phyloP scores from a whole-genome alignment of 1,284 basidiomycete genomes.

The Cerrena zonata region DNA sequence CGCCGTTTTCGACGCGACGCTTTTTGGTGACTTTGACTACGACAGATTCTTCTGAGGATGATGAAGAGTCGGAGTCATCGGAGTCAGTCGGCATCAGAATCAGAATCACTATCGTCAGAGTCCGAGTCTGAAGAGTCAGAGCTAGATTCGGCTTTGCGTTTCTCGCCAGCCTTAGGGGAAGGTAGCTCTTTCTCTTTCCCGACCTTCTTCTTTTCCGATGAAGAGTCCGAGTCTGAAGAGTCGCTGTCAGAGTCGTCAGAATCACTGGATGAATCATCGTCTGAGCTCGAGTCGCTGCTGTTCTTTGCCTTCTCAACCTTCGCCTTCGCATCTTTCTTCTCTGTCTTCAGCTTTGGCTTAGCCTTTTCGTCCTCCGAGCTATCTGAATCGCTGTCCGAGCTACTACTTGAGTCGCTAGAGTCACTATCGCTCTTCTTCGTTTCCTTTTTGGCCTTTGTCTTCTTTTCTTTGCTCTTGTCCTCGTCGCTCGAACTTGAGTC shows the following conservation, averaged over 20 bases:
- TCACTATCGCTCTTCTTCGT: slow-evolving; percentile 1
- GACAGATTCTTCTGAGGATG: slow-evolving; percentile 17
- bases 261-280: background rate
- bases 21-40: slow-evolving; percentile 4
- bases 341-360: background rate
- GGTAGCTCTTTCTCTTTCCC: background rate
- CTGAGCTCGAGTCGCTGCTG: background rate
- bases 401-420: slow-evolving; percentile 7
- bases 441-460: background rate
- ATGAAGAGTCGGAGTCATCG: slow-evolving; percentile 8
- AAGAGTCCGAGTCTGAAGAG: background rate
- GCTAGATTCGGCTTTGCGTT: slow-evolving; percentile 3
- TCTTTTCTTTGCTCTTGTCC: background rate
- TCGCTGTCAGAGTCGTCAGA: background rate
- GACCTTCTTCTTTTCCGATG: background rate
- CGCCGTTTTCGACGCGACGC: background rate
- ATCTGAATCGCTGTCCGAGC: slow-evolving; percentile 6
- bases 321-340: too few species aligned
- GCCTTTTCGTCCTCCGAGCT: slow-evolving; percentile 5
- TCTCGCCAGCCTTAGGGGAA: background rate
- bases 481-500: background rate
- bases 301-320: too few species aligned
- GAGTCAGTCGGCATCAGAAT: slow-evolving; percentile 9
- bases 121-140: slow-evolving; percentile 8
- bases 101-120: slow-evolving; percentile 6